Percentiles rank a stretch among this genome's conserved stretches.
phyloP scores from a whole-genome alignment of 1,139 yeast genomes.

The Geotrichum citri-aurantii region DNA sequence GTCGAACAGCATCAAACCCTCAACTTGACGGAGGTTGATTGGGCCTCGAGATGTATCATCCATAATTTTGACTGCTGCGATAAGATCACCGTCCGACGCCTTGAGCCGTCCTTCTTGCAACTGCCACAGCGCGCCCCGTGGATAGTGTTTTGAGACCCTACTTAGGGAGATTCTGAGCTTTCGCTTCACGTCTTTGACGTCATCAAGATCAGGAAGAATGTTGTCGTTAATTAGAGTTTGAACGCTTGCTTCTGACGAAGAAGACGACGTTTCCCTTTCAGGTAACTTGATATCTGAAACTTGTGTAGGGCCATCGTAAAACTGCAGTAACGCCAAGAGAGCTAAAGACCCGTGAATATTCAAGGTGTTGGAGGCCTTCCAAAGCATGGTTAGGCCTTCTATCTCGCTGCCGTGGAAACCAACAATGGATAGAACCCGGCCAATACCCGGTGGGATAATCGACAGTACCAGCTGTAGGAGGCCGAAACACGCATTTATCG shows the following conservation, averaged over 20 bases:
- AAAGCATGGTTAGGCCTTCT: constrained; percentile 75
- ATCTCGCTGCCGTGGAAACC: constrained; percentile 87
- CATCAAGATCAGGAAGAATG: constrained; percentile 23
- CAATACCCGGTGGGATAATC: constrained; percentile 84
- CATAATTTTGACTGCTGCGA: constrained; percentile 66
- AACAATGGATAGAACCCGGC: constrained; percentile 79
- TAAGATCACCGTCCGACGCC: constrained; percentile 68
- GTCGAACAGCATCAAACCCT: constrained; percentile 80
- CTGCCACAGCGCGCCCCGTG: constrained; percentile 88
- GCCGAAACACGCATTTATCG: constrained; percentile 88
- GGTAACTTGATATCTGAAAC: constrained; percentile 68
- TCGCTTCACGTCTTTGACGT: constrained; percentile 28
- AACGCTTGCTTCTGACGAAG: constrained; percentile 15
- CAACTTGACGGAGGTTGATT: constrained; percentile 86
- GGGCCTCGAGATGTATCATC: constrained; percentile 58
- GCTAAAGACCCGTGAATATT: constrained; percentile 93
- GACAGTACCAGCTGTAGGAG: constrained; percentile 85
- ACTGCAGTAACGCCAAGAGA: constrained; percentile 69
- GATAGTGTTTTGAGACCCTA: constrained; percentile 67
- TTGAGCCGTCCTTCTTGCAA: constrained; percentile 84
- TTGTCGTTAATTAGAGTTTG: constrained; percentile 13
- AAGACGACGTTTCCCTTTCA: neutral
- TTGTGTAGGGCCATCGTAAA: constrained; percentile 93
- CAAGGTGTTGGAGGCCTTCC: constrained; percentile 72
- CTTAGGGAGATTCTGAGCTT: constrained; percentile 44